Percentiles rank a stretch among this genome's conserved stretches.
Evolutionary conservation across 2,329 filamentous ascomycete species (phyloP).

Genomic region (Rhinocladiella mackenziei): DNA sequence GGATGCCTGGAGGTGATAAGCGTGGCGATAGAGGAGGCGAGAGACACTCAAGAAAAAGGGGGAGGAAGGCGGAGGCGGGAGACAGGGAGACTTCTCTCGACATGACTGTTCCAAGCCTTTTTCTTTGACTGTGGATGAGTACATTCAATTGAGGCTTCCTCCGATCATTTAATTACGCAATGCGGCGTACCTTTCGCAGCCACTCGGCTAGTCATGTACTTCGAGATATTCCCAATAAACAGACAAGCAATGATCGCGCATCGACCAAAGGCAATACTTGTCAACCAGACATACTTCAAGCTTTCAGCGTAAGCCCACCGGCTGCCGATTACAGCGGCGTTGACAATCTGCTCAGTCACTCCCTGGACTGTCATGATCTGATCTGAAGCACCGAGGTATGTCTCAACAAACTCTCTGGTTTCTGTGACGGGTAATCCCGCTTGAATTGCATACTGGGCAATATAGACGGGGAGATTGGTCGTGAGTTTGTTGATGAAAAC

Average conservation of each 20-base stretch:
- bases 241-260: constrained; percentile 6
- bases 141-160: too few species aligned
- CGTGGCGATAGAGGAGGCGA: too few species aligned
- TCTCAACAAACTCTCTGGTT: constrained; percentile 11
- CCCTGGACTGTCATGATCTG: constrained; percentile 20
- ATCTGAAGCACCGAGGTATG: constrained; percentile 10
- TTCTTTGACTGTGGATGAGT: too few species aligned
- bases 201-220: constrained; percentile 11
- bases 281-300: constrained; percentile 12
- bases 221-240: constrained; percentile 7
- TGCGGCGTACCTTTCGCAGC: too few species aligned
- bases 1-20: too few species aligned
- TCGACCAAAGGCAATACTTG: constrained; percentile 12
- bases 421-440: constrained; percentile 16
- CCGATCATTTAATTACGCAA: not conserved
- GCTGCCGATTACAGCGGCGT: constrained; percentile 7
- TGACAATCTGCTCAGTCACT: not conserved
- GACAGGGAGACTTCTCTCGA: too few species aligned
- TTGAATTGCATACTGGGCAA: constrained; percentile 30
- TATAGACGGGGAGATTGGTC: constrained; percentile 38
- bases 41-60: too few species aligned
- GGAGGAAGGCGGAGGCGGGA: too few species aligned
- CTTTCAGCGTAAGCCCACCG: constrained; percentile 11
- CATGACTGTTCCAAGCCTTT: too few species aligned
- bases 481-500: constrained; percentile 46